These are phyloP conservation scores for Daldinia bambusicola DNA, from an alignment of 495 filamentous ascomycete species.

Conservation along the genomic window DNA sequence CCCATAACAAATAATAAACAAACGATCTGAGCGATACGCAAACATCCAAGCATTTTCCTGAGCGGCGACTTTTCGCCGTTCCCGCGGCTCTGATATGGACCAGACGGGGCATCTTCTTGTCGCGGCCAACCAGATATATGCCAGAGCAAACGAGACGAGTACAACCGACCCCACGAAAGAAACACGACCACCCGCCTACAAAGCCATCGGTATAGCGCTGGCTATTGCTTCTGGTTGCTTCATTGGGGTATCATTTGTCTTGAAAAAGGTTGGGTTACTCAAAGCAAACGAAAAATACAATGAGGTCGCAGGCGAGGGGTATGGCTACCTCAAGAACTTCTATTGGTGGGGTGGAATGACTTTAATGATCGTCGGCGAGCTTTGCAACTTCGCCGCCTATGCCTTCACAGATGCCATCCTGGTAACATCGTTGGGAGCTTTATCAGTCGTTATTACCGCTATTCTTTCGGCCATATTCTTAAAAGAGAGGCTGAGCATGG, in stretches of 20 bases:
- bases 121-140: constrained; percentile 55
- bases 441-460: constrained; percentile 93
- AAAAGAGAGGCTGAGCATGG: constrained; percentile 93
- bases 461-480: constrained; percentile 95
- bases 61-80: constrained; percentile 31
- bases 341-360: constrained; percentile 98
- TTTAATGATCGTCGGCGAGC: constrained; percentile 95
- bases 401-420: constrained; percentile 97
- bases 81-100: constrained; percentile 51
- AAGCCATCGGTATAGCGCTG: constrained; percentile 85
- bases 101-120: constrained; percentile 52
- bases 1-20: constrained; percentile 22
- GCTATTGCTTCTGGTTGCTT: constrained; percentile 91
- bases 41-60: constrained; percentile 10
- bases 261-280: constrained; percentile 92
- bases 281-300: constrained; percentile 96
- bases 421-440: constrained; percentile 93
- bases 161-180: constrained; percentile 31
- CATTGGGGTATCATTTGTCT: constrained; percentile 93
- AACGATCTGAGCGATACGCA: constrained; percentile 6
- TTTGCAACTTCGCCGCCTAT: constrained; percentile 98
- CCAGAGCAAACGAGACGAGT: constrained; percentile 49
- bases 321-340: constrained; percentile 95
- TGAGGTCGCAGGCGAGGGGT: constrained; percentile 95
- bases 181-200: constrained; percentile 68